Evolutionary conservation across 768 basidiomycete species (phyloP), one percentile per base, ranked within the genome.

Genomic region (Gelatoporia subvermispora): DNA sequence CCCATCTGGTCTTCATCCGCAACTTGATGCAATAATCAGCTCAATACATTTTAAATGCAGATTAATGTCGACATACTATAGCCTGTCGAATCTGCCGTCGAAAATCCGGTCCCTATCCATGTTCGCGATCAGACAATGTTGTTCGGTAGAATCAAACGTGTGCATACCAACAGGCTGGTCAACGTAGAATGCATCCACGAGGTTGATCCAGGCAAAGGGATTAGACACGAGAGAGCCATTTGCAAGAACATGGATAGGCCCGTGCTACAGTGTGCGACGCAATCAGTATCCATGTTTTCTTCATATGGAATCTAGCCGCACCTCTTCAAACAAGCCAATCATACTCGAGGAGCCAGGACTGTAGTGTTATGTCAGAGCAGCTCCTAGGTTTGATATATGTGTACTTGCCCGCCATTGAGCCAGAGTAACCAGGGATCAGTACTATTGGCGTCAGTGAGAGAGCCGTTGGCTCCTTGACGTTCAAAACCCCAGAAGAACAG

Each of bases 291-390:
- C n/a, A n/a, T n/a, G n/a, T n/a, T n/a, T n/a, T n/a, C n/a, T n/a
- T n/a, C n/a, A n/a, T n/a, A 20, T 20, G 4, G 15, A n/a, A 38
- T 38, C 5, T n/a, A 23, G 15, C 16, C 57, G 10, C 16, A 68
- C 71, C 72, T 87, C 84, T 20, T 79, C 75, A 38, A 82, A 66
- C 48, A 82, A 62, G 8, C 83, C 85, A 40, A 74, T 62, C 61
- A 85, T 70, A 59, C 84, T 84, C 17, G 85, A 86, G 3, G 82
- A 75, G 16, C 85, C 85, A 10, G 84, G 83, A 17, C 84, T 71
- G 31, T n/a, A 20, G 13, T 7, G 24, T 42, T 17, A 18, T 21
- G 36, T 40, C 42, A n/a, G 40, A n/a, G 25, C 35, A 21, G 37
- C 44, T 23, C 16, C n/a, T 15, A 20, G 45, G 4, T 17, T 23